These are phyloP conservation scores for Aspergillus pseudonomiae DNA, from an alignment of 2,329 filamentous ascomycete species.

Conservation along the genomic window DNA sequence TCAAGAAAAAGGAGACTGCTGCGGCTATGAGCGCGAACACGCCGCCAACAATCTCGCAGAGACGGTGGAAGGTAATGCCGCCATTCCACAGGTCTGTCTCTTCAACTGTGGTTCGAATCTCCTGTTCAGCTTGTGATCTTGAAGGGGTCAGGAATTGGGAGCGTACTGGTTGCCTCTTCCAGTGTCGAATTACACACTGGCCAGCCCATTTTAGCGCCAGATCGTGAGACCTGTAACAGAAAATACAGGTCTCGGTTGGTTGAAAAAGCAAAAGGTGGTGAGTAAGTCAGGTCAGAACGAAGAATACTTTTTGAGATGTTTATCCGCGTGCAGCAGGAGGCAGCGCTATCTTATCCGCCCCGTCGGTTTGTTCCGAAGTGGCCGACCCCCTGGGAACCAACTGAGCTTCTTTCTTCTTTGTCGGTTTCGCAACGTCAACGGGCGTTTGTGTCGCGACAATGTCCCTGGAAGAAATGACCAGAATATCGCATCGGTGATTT, in stretches of 20 bases:
- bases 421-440: neutral
- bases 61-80: conserved; percentile 58
- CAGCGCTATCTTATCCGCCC: conserved; percentile 18
- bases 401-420: conserved; percentile 6
- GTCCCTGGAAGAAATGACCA: neutral
- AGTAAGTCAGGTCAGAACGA: conserved; percentile 16
- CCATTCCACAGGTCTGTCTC: conserved; percentile 57
- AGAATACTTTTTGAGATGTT: conserved; percentile 12
- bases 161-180: conserved; percentile 49
- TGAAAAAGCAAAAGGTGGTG: conserved; percentile 3
- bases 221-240: conserved; percentile 6
- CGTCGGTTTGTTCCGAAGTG: conserved; percentile 8
- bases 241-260: neutral
- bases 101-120: conserved; percentile 34
- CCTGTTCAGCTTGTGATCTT: conserved; percentile 6
- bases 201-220: conserved; percentile 43
- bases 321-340: neutral
- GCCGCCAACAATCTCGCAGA: conserved; percentile 58
- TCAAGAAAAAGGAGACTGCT: conserved; percentile 55
- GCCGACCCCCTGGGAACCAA: conserved; percentile 19
- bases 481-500: neutral
- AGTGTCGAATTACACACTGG: conserved; percentile 55
- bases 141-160: neutral
- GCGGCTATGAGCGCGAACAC: conserved; percentile 57
- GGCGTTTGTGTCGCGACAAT: too few relatives aligned